Evolutionary conservation across 768 basidiomycete genomes (phyloP), one percentile per base, ranked within the genome.

Genomic region (Amylocystis lapponica): DNA sequence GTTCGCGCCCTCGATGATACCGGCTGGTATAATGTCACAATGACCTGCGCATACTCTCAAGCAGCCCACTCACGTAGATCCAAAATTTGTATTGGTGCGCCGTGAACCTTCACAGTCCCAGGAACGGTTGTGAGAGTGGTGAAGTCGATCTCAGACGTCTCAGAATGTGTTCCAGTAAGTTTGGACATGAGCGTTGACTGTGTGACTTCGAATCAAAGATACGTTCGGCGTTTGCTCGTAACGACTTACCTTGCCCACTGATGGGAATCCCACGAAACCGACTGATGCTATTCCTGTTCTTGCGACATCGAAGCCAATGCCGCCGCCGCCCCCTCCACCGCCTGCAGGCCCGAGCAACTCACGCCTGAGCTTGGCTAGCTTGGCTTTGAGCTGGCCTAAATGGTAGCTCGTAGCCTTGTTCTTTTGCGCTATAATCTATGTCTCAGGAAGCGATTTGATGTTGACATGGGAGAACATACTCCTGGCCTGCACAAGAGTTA

Each of bases 1-100:
- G 57, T 92, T 91, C 21, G 95, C 95, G 54, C 95, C 95, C 63
- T 97, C 95, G 49, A 98, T 96, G 50, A 98, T 98, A 72, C 96
- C 95, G 50, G 92, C 85, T 90, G 50, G 47, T 19, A 47, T 57
- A 19, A 46, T 59, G 39, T 60, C 53, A 29, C 39, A 32, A 36
- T 25, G 40, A 21, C 38, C 40, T 27, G 39, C 19, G 27, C 11
- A 22, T 19, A n/a, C 22, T 30, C 14, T 36, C 40, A 23, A 17
- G 2, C 1, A 7, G n/a, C 11, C 19, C 2, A 70, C 85, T 58
- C 56, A 89, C 88, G 92, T 45, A 94, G 66, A 72, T 94, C 91
- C 11, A 94, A 71, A 49, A 97, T 93, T 56, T 97, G 95, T 55
- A 97, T 92, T 23, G 92, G 90, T 17, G 95, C 93, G 23, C 95